Evolutionary conservation across 352 stramenopile genomes (phyloP).

Genomic region (Paralagenidium karlingii): DNA sequence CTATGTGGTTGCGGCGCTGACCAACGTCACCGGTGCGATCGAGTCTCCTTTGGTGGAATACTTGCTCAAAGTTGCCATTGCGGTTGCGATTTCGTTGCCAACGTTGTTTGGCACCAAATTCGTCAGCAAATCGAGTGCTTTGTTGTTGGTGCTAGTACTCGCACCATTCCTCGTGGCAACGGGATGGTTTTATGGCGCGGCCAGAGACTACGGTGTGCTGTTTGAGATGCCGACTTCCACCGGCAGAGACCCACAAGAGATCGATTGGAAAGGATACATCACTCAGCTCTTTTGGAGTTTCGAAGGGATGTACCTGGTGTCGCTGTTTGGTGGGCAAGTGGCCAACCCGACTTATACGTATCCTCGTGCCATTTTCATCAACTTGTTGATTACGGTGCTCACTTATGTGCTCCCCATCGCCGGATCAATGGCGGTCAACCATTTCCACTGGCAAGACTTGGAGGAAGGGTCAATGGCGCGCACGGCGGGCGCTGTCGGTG

Average conservation of each 20-base stretch:
- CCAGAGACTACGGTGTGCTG: constrained; percentile 4
- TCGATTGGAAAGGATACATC: constrained; percentile 50
- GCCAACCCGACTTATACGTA: constrained; percentile 47
- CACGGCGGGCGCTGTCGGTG: constrained; percentile 73
- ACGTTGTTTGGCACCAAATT: constrained; percentile 26
- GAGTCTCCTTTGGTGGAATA: constrained; percentile 2
- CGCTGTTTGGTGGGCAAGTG: constrained; percentile 71
- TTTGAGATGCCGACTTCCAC: too few species aligned
- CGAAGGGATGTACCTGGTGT: constrained; percentile 75
- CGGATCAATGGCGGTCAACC: constrained; percentile 11
- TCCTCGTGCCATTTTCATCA: constrained; percentile 55
- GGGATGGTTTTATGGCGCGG: constrained; percentile 7
- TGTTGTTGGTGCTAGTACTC: constrained; percentile 59
- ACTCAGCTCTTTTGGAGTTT: constrained; percentile 91
- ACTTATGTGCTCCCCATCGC: constrained; percentile 73
- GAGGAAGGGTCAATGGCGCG: constrained; percentile 43
- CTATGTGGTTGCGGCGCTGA: too few species aligned
- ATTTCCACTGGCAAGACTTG: constrained; percentile 8
- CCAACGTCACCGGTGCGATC: too few species aligned
- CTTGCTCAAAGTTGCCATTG: constrained; percentile 13
- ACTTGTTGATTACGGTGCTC: constrained; percentile 41
- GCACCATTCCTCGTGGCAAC: constrained; percentile 63
- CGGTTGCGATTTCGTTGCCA: constrained; percentile 11
- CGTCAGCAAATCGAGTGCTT: constrained; percentile 39
- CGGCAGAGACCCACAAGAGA: too few species aligned